These are phyloP conservation scores for Blastomyces parvus DNA, from an alignment of 2,329 filamentous ascomycete genomes.

Conservation along the genomic window DNA sequence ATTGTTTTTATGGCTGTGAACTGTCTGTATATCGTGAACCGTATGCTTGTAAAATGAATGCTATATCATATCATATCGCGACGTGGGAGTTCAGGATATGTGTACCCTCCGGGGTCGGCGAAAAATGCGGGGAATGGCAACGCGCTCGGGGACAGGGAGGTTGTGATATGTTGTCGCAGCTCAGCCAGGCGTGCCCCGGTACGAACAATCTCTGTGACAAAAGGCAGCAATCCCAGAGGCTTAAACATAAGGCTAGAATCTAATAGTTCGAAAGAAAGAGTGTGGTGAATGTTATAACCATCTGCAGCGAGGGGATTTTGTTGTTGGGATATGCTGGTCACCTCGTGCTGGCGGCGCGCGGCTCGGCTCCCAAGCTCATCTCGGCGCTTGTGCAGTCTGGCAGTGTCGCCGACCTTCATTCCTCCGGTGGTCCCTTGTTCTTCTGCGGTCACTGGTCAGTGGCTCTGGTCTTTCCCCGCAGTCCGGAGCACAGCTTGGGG, in stretches of 20 bases:
- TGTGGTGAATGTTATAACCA: neutral
- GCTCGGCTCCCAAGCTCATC: neutral
- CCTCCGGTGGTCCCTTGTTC: neutral
- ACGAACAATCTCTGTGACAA: neutral
- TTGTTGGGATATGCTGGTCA: neutral
- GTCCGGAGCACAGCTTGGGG: neutral
- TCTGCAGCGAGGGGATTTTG: neutral
- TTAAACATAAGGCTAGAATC: neutral
- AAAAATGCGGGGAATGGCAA: constrained; percentile 1
- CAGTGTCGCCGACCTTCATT: neutral
- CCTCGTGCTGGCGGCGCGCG: neutral
- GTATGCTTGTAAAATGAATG: neutral
- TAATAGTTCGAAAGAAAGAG: neutral
- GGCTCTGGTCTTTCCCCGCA: neutral
- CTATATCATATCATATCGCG: neutral
- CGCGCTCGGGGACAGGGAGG: neutral
- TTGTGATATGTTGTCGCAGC: neutral
- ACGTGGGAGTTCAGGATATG: neutral
- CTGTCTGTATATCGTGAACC: neutral
- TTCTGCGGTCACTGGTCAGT: neutral
- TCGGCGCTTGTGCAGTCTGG: neutral
- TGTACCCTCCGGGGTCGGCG: neutral
- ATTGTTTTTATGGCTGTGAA: neutral
- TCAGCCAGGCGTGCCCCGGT: neutral
- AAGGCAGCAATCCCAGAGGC: neutral